phyloP scores from a whole-genome alignment of 106 monocot genomes.

The Acanthochlamys bracteata region DNA sequence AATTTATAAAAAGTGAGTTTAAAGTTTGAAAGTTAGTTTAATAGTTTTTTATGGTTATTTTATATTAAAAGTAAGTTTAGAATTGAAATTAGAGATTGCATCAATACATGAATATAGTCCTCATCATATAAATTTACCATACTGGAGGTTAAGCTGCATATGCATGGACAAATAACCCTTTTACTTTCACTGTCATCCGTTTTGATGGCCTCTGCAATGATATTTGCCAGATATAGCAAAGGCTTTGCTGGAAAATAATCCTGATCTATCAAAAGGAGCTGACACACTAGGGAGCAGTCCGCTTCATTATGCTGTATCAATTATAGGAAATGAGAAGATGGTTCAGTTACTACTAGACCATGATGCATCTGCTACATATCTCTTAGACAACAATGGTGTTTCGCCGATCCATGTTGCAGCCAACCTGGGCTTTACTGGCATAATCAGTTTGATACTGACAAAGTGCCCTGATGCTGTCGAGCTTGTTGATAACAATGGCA shows the following conservation, averaged over 20 bases:
- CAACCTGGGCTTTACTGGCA: slow-evolving; percentile 18
- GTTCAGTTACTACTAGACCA: slow-evolving; percentile 13
- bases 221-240: slow-evolving; percentile 18
- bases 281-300: slow-evolving; percentile 22
- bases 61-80: too few relatives aligned
- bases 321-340: slow-evolving; percentile 20
- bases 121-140: too few relatives aligned
- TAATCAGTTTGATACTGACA: slow-evolving; percentile 12
- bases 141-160: too few relatives aligned
- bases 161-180: too few relatives aligned
- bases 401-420: slow-evolving; percentile 40
- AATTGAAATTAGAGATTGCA: too few relatives aligned
- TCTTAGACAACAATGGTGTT: slow-evolving; percentile 21
- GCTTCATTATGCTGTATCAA: slow-evolving; percentile 37
- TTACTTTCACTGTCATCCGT: too few relatives aligned
- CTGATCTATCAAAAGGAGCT: background rate
- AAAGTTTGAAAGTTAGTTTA: too few relatives aligned
- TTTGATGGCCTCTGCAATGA: background rate
- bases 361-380: slow-evolving; percentile 16
- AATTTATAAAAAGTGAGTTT: too few relatives aligned
- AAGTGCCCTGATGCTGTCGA: slow-evolving; percentile 26
- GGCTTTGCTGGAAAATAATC: slow-evolving; percentile 12
- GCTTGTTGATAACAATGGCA: slow-evolving; percentile 20
- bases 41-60: too few relatives aligned
- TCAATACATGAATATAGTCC: too few relatives aligned